A percentile compares a stretch with the other conserved stretches of the same genome.
phyloP scores from a whole-genome alignment of 2,329 filamentous ascomycete species.

The Diplodia intermedia region DNA sequence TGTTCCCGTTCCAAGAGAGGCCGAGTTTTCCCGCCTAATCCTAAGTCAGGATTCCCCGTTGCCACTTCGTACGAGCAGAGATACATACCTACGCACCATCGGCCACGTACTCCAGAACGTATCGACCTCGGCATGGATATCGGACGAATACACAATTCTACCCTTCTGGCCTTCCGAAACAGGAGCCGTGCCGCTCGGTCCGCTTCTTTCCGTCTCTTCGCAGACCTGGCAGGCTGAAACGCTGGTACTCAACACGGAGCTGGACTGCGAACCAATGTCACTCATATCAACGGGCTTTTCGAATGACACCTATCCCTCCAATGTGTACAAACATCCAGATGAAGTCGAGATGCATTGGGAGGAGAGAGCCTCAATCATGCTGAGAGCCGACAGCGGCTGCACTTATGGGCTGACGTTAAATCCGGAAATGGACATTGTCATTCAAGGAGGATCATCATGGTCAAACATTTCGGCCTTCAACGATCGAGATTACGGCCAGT shows the following conservation, averaged over 20 bases:
- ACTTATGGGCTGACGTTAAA: neutral
- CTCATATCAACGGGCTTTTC: neutral
- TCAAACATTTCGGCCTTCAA: neutral
- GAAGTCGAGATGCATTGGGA: too few species aligned
- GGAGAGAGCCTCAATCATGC: neutral
- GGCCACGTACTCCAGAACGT: neutral
- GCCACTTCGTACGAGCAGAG: neutral
- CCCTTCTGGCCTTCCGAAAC: neutral
- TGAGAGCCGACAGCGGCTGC: neutral
- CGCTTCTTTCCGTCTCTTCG: neutral
- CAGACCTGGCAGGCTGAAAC: conserved; percentile 4
- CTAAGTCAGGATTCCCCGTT: neutral
- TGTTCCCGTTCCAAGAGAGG: neutral
- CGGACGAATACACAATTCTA: neutral
- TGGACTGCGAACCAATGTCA: neutral
- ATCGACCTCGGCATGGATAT: neutral
- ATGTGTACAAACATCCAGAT: too few species aligned
- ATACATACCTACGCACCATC: neutral
- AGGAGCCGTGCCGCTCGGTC: neutral
- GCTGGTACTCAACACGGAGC: neutral
- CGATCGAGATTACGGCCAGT: neutral
- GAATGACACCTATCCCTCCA: too few species aligned
- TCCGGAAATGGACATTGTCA: neutral
- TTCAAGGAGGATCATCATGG: neutral
- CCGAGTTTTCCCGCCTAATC: neutral